phyloP scores from a whole-genome alignment of 2,329 filamentous ascomycete genomes.

The Alternaria gaisen region DNA sequence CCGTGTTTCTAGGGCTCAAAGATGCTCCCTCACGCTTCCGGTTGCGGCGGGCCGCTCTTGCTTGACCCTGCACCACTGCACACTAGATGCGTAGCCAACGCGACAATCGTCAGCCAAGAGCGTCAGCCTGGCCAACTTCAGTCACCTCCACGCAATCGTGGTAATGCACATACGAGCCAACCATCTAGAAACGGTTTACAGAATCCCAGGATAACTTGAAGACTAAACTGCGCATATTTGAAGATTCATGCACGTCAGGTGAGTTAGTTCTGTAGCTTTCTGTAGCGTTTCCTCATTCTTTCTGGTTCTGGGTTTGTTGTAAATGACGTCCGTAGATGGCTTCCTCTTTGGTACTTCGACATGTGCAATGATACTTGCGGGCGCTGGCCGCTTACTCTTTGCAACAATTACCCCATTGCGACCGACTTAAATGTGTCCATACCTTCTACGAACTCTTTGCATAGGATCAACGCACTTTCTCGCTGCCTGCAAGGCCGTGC shows the following conservation, averaged over 20 bases:
- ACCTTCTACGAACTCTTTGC: not conserved
- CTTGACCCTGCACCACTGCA: not conserved
- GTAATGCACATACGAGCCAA: not conserved
- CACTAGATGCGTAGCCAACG: not conserved
- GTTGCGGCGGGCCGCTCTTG: constrained; percentile 2
- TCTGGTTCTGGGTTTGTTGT: too few species aligned
- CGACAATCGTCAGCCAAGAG: not conserved
- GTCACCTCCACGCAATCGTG: not conserved
- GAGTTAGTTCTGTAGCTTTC: not conserved
- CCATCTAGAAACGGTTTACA: not conserved
- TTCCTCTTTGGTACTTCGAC: not conserved
- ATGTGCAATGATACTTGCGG: not conserved
- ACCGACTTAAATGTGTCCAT: not conserved
- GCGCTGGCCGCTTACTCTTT: not conserved
- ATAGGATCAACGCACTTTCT: not conserved
- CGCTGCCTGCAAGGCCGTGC: not conserved
- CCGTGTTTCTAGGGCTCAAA: not conserved
- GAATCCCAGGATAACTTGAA: too few species aligned
- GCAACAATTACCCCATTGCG: not conserved
- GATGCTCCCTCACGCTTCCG: not conserved
- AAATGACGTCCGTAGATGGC: not conserved
- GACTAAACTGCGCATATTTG: not conserved
- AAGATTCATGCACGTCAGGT: not conserved
- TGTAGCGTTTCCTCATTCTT: not conserved
- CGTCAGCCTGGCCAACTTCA: not conserved